Base-by-base conservation (phyloP, 345 rosid genomes). In the Salix purpurea region DNA sequence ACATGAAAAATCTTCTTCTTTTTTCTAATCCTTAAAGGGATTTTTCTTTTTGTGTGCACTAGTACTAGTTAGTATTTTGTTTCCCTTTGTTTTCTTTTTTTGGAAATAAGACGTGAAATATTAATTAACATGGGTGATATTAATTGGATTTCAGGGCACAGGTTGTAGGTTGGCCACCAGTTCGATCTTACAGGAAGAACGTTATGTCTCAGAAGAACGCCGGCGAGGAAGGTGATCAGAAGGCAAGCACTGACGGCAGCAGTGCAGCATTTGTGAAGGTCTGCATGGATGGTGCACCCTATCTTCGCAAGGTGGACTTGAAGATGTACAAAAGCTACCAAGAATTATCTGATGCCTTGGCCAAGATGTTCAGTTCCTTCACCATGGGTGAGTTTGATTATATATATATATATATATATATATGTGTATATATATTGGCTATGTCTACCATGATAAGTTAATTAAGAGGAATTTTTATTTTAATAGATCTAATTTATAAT, bases 81-180 rank as follows among this genome's bases (percentile, higher is more conserved):
- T 26, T 8, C 13, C 19, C 23, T 26, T 6, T 30, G 16, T 4
- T 30, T 21, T 18, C 32, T 13, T 39, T n/a, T 50, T n/a, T 71
- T 30, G 74, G 37, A 52, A 48, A 24, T 56, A 2, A n/a, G 26
- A 56, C 7, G 11, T 46, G 12, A 50, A 24, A 56, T 46, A 39
- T n/a, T 39, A 28, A 39, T n/a, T 30, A 28, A 73, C 18, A 69
- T 2, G 67, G 62, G 19, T 62, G 42, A 18, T 61, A 7, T 15
- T n/a, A n/a, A n/a, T n/a, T 67, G 54, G 68, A 37, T 34, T 72
- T 68, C 80, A 94, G 97, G 87, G 88, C 92, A 21, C 97, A 94
- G 81, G 95, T 94, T 21, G 94, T 94, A 74, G 98, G 98, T 52
- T 94, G 98, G 98, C 98, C 98, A 70, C 97, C 98, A 13, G 97